These are phyloP conservation scores for Sarocladium oryzae DNA, from an alignment of 2,329 filamentous ascomycete species.

Conservation along the genomic window DNA sequence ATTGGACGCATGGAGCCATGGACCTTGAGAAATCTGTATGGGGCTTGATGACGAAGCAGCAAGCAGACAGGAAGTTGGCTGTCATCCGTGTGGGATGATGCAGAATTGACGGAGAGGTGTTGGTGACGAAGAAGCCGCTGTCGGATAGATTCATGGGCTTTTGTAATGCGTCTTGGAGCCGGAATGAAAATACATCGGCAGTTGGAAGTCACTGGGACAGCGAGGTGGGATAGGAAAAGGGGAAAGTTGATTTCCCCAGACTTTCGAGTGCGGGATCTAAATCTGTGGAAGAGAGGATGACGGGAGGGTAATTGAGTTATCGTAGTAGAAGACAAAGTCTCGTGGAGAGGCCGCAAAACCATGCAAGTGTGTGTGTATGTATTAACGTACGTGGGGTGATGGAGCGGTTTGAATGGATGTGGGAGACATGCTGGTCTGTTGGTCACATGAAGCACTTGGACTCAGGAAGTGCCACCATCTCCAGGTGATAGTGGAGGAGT, in stretches of 20 bases:
- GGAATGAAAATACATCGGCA: background rate
- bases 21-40: background rate
- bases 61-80: background rate
- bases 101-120: background rate
- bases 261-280: background rate
- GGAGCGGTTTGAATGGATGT: too few relatives aligned
- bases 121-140: background rate
- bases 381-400: too few relatives aligned
- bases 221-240: background rate
- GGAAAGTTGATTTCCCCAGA: slow-evolving; percentile 1
- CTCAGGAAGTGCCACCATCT: background rate
- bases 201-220: background rate
- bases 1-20: slow-evolving; percentile 3
- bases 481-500: too few relatives aligned
- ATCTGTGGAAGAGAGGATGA: background rate
- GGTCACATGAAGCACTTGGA: background rate
- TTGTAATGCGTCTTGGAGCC: background rate
- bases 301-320: background rate
- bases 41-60: background rate
- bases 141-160: background rate
- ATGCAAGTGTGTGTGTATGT: background rate
- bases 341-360: background rate
- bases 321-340: background rate
- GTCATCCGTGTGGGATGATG: background rate
- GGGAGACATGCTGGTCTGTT: too few relatives aligned